A percentile compares a stretch with the other conserved stretches of the same genome.
These are phyloP conservation scores for Talaromyces funiculosus DNA, from an alignment of 2,329 filamentous ascomycete genomes.

Conservation along the genomic window DNA sequence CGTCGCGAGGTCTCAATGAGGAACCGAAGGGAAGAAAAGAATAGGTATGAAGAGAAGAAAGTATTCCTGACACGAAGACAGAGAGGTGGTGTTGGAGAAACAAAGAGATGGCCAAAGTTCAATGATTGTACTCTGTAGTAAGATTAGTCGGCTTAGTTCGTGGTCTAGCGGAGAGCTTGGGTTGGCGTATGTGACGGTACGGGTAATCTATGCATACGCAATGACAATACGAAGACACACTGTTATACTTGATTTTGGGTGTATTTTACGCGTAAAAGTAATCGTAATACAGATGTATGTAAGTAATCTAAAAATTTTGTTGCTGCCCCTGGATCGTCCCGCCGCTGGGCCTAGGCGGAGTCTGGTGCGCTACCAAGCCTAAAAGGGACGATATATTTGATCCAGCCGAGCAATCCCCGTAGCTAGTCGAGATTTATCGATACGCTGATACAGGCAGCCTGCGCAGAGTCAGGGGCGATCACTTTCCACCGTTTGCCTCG, in stretches of 20 bases:
- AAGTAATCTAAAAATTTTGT: not conserved
- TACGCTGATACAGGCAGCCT: not conserved
- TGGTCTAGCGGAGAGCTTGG: not conserved
- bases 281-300: not conserved
- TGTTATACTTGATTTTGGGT: no score
- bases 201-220: not conserved
- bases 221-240: not conserved
- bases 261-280: not conserved
- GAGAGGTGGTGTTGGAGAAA: slow-evolving; percentile 5
- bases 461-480: not conserved
- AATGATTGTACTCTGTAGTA: no score
- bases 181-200: not conserved
- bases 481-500: not conserved
- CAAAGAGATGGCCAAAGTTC: not conserved
- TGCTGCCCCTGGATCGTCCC: not conserved
- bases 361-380: not conserved
- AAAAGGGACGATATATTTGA: not conserved
- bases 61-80: slow-evolving; percentile 11
- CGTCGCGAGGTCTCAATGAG: not conserved
- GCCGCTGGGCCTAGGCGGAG: not conserved
- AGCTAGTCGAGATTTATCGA: no score
- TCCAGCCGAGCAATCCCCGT: not conserved
- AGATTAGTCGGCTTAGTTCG: not conserved
- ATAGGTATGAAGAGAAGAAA: not conserved
- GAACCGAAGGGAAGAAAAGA: not conserved